Percentiles rank a stretch among this genome's conserved stretches.
Evolutionary conservation across 139 green algal genomes (phyloP).

Genomic region (Auxenochlorella pyrenoidosa): DNA sequence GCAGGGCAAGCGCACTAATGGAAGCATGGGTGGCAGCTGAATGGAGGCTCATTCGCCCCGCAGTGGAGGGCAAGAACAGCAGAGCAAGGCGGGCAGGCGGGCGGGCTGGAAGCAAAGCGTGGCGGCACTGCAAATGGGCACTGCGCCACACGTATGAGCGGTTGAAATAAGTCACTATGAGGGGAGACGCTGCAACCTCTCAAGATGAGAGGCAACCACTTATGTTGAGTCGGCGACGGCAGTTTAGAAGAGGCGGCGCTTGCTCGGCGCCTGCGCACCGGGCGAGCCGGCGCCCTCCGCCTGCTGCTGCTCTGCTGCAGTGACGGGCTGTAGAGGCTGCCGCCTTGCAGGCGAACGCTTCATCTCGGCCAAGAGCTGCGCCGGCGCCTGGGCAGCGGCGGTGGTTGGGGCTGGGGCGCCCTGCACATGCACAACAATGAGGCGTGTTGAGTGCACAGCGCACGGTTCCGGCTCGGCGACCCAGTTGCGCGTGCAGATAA

Average conservation of each 20-base stretch:
- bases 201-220: not conserved
- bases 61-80: not conserved
- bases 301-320: not conserved
- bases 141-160: not conserved
- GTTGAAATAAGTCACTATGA: no score
- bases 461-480: not conserved
- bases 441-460: not conserved
- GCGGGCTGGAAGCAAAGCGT: no score
- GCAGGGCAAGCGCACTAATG: not conserved
- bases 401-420: not conserved
- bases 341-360: not conserved
- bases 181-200: no score
- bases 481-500: not conserved
- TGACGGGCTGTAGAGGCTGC: not conserved
- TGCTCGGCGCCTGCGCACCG: not conserved
- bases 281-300: not conserved
- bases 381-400: not conserved
- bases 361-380: not conserved
- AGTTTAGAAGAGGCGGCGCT: not conserved
- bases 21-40: not conserved
- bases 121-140: not conserved
- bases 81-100: no score
- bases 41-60: not conserved
- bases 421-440: not conserved
- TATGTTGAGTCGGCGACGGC: not conserved